phyloP scores from a whole-genome alignment of 2,329 filamentous ascomycete species.

The Xylaria sp. region DNA sequence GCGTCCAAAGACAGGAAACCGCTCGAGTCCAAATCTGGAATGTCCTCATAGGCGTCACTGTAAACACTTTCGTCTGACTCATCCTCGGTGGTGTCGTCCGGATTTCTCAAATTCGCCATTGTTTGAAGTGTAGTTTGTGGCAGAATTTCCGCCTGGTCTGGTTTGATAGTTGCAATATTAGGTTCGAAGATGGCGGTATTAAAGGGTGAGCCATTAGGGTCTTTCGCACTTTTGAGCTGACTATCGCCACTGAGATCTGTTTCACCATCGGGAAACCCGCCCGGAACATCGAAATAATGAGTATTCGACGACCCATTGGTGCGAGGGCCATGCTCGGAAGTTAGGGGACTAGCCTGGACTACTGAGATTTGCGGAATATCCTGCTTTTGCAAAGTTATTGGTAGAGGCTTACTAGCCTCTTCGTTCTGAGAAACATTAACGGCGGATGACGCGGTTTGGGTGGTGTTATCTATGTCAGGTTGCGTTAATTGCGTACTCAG shows the following conservation, averaged over 20 bases:
- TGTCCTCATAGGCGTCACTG: constrained; percentile 80
- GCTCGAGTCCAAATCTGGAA: constrained; percentile 70
- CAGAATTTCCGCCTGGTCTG: constrained; percentile 32
- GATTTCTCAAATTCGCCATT: constrained; percentile 42
- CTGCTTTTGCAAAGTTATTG: constrained; percentile 12
- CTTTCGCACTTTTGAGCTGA: constrained; percentile 8
- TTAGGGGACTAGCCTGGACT: constrained; percentile 55
- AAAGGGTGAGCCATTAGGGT: background rate
- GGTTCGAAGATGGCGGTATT: constrained; percentile 42
- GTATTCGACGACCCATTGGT: constrained; percentile 28
- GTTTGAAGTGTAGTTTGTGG: constrained; percentile 47
- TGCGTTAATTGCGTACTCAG: constrained; percentile 39
- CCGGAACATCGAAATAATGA: constrained; percentile 64
- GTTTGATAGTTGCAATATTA: constrained; percentile 36
- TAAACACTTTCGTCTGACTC: constrained; percentile 67
- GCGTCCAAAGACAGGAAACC: constrained; percentile 80
- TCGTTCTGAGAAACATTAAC: constrained; percentile 36
- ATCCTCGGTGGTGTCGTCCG: constrained; percentile 52
- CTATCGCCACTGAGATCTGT: constrained; percentile 24
- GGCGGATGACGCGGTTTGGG: constrained; percentile 25
- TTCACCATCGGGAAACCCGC: constrained; percentile 63
- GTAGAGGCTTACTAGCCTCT: background rate
- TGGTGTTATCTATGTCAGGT: constrained; percentile 37
- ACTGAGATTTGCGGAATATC: constrained; percentile 58
- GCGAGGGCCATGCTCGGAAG: constrained; percentile 33